phyloP scores from a whole-genome alignment of 2,329 filamentous ascomycete species.

The Rasamsonia emersonii region DNA sequence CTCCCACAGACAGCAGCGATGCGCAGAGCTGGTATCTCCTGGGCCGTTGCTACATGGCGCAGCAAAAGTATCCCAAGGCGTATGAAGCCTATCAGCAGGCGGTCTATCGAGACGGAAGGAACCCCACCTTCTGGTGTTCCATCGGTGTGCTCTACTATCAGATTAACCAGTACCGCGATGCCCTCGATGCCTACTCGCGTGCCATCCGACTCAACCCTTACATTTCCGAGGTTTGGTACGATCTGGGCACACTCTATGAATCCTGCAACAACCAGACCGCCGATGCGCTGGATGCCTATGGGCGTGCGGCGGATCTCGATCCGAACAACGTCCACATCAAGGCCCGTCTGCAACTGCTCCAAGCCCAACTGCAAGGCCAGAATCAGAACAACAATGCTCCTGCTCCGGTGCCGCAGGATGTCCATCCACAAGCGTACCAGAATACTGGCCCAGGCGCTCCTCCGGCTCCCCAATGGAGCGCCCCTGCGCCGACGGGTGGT shows the following conservation, averaged over 20 bases:
- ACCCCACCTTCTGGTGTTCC: conserved; percentile 98
- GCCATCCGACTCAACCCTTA: conserved; percentile 95
- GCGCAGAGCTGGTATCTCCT: conserved; percentile 98
- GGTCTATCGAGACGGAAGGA: conserved; percentile 93
- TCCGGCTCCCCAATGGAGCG: conserved; percentile 82
- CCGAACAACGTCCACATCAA: conserved; percentile 94
- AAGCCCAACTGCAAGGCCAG: conserved; percentile 61
- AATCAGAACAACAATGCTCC: conserved; percentile 66
- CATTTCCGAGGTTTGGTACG: conserved; percentile 99
- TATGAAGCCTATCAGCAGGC: conserved; percentile 99
- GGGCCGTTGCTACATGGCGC: conserved; percentile 97
- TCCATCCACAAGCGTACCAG: conserved; percentile 91
- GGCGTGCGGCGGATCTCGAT: conserved; percentile 87
- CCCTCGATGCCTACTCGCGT: conserved; percentile 91
- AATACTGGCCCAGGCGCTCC: conserved; percentile 71
- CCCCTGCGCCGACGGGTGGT: conserved; percentile 48
- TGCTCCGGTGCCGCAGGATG: conserved; percentile 71
- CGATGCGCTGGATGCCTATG: conserved; percentile 92
- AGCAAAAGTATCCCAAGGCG: conserved; percentile 96
- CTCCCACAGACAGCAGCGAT: conserved; percentile 67
- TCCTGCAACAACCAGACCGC: conserved; percentile 98
- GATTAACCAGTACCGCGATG: conserved; percentile 98
- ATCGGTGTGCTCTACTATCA: conserved; percentile 99
- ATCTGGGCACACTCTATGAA: conserved; percentile 93
- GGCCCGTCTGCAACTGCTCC: conserved; percentile 78